Evolutionary conservation across 768 basidiomycete species (phyloP).

Genomic region (Naganishia vaughanmartiniae): DNA sequence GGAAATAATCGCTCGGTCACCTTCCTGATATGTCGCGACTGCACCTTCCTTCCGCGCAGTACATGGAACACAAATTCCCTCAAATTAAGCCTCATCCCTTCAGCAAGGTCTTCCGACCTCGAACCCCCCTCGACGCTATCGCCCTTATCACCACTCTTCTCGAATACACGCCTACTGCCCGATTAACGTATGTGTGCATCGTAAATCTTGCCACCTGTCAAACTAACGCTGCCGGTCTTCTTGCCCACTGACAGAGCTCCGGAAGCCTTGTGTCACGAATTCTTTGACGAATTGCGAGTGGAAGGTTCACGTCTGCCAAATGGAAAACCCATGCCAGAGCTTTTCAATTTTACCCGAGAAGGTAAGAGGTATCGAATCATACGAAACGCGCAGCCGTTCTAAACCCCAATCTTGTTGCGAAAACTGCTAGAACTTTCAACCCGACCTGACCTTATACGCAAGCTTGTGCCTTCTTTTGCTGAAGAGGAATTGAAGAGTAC

Average conservation of each 20-base stretch:
- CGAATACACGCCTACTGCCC: slow-evolving; percentile 95
- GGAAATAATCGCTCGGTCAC: not conserved
- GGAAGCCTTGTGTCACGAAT: slow-evolving; percentile 58
- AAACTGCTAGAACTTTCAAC: slow-evolving; percentile 77
- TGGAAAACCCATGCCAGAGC: slow-evolving; percentile 87
- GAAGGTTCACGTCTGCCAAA: slow-evolving; percentile 94
- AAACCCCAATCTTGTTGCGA: slow-evolving; percentile 12
- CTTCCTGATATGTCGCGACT: not conserved
- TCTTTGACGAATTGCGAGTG: slow-evolving; percentile 92
- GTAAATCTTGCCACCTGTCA: not conserved
- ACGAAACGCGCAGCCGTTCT: not conserved
- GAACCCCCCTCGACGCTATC: slow-evolving; percentile 93
- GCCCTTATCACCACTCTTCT: slow-evolving; percentile 89
- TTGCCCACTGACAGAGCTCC: slow-evolving; percentile 81
- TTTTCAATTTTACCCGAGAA: slow-evolving; percentile 95
- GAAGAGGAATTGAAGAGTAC: slow-evolving; percentile 70
- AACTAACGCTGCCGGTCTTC: not conserved
- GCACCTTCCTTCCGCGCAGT: slow-evolving; percentile 50
- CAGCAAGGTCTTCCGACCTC: slow-evolving; percentile 97
- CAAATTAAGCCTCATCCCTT: slow-evolving; percentile 99
- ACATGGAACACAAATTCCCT: slow-evolving; percentile 99
- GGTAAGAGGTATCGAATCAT: slow-evolving; percentile 59
- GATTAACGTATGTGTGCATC: slow-evolving; percentile 60
- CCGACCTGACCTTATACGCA: slow-evolving; percentile 86
- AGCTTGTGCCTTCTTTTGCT: slow-evolving; percentile 84